A percentile compares a stretch with the other conserved stretches of the same genome.
Conservation (phyloP, 2,329 filamentous ascomycete species). For the Aspergillus flavus region DNA sequence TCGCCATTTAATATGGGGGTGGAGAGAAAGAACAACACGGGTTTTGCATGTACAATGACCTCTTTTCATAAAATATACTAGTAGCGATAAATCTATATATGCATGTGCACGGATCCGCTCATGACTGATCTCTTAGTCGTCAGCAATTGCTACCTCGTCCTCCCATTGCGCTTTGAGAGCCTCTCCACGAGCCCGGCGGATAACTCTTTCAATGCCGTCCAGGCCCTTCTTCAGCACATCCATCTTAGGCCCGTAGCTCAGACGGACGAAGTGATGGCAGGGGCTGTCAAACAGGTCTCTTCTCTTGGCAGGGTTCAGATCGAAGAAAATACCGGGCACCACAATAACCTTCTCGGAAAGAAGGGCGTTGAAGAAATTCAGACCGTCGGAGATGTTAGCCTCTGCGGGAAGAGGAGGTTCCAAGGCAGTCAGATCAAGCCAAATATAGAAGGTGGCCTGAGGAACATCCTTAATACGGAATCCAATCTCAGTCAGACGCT, state of each 20-base stretch:
- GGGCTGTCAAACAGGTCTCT: conserved; percentile 92
- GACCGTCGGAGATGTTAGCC: conserved; percentile 80
- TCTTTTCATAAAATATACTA: neutral
- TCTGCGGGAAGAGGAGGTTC: conserved; percentile 57
- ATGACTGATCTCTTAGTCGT: conserved; percentile 26
- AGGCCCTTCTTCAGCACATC: conserved; percentile 76
- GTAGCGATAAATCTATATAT: neutral
- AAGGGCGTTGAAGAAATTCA: conserved; percentile 97
- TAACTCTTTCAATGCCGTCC: conserved; percentile 80
- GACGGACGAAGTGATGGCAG: conserved; percentile 87
- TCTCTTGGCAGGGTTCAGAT: conserved; percentile 86
- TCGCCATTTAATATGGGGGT: neutral
- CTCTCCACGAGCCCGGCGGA: conserved; percentile 53
- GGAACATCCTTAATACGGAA: conserved; percentile 83
- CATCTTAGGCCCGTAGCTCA: conserved; percentile 83
- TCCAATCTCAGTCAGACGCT: conserved; percentile 78
- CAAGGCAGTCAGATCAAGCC: conserved; percentile 61
- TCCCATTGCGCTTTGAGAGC: conserved; percentile 29
- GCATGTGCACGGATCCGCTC: neutral
- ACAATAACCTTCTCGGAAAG: conserved; percentile 94
- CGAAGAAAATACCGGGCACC: conserved; percentile 97
- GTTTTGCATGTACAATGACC: neutral
- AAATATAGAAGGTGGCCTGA: conserved; percentile 93
- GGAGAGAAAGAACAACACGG: neutral
- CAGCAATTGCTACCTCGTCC: conserved; percentile 42